These are phyloP conservation scores for Globisporangium alternatum DNA, from an alignment of 352 stramenopile genomes.

Conservation along the genomic window DNA sequence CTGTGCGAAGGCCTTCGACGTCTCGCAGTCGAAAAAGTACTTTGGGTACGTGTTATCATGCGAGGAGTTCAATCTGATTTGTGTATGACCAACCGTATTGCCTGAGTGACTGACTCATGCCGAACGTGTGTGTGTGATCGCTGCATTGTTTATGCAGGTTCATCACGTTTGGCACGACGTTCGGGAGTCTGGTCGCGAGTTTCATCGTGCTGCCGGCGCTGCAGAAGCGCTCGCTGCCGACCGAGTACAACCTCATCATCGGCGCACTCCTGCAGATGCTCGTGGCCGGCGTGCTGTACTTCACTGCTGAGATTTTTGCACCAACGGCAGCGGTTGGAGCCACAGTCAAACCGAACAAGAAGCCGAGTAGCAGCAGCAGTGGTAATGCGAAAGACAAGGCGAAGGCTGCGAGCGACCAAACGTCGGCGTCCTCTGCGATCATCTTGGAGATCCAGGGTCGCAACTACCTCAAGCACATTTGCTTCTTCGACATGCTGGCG, in stretches of 20 bases:
- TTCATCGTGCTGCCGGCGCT: conserved; percentile 63
- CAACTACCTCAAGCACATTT: conserved; percentile 85
- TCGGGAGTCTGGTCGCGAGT: conserved; percentile 73
- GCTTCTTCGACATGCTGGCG: conserved; percentile 82
- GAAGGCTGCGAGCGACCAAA: neutral
- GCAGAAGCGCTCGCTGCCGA: conserved; percentile 48
- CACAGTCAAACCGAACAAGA: neutral
- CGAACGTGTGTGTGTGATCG: neutral
- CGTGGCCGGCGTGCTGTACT: conserved; percentile 54
- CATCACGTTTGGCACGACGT: conserved; percentile 83
- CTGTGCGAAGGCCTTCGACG: conserved; percentile 76
- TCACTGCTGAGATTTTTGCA: conserved; percentile 45
- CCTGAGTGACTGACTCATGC: neutral
- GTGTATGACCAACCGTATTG: neutral
- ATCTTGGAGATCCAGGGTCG: conserved; percentile 62
- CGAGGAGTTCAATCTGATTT: neutral
- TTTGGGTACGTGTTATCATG: conserved; percentile 46
- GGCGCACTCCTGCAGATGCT: conserved; percentile 49
- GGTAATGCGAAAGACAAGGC: conserved; percentile 7
- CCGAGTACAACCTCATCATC: conserved; percentile 73
- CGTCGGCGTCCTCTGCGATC: conserved; percentile 33
- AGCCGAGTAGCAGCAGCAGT: neutral
- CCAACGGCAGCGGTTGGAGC: conserved; percentile 8
- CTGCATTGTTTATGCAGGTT: conserved; percentile 25
- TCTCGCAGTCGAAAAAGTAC: conserved; percentile 81